Conservation (phyloP, 805 yeast genomes). For the Scheffersomyces ergatensis region DNA sequence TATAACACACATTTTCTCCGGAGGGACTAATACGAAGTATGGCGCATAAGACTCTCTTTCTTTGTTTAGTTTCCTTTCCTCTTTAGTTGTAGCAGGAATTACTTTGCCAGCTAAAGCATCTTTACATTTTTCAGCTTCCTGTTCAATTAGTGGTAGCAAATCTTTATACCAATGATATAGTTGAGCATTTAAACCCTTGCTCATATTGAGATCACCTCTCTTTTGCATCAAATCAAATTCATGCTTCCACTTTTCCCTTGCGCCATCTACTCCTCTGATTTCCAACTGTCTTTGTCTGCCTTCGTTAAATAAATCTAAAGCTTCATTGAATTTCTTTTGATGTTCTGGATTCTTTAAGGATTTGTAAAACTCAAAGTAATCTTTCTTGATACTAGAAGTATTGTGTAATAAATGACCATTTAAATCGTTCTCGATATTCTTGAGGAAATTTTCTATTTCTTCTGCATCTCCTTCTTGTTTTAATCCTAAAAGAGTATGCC, state of each 20-base stretch:
- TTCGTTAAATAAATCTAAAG: slow-evolving; percentile 67
- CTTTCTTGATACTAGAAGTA: slow-evolving; percentile 37
- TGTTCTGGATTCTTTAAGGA: slow-evolving; percentile 44
- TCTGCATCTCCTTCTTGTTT: slow-evolving; percentile 17
- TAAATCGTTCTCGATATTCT: slow-evolving; percentile 25
- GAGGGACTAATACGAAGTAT: slow-evolving; percentile 64
- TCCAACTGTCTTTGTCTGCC: slow-evolving; percentile 78
- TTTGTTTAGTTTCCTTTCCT: slow-evolving; percentile 20
- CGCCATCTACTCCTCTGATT: slow-evolving; percentile 76
- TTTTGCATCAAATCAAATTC: slow-evolving; percentile 66
- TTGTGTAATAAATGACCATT: slow-evolving; percentile 24
- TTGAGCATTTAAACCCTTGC: slow-evolving; percentile 62
- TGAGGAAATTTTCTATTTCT: slow-evolving; percentile 22
- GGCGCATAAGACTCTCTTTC: slow-evolving; percentile 70
- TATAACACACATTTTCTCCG: slow-evolving; percentile 80
- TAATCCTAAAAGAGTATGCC: slow-evolving; percentile 62
- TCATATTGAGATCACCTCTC: slow-evolving; percentile 44
- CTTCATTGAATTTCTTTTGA: slow-evolving; percentile 53
- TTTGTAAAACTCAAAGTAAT: slow-evolving; percentile 68
- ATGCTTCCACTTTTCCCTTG: slow-evolving; percentile 84
- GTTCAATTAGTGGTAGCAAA: slow-evolving; percentile 66
- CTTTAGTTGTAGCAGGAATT: slow-evolving; percentile 10
- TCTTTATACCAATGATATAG: slow-evolving; percentile 83
- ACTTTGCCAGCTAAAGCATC: slow-evolving; percentile 32
- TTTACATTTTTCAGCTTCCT: slow-evolving; percentile 60